A percentile compares a stretch with the other conserved stretches of the same genome.
Conservation (phyloP, 352 stramenopile genomes). For the Phytophthora podocarpi region DNA sequence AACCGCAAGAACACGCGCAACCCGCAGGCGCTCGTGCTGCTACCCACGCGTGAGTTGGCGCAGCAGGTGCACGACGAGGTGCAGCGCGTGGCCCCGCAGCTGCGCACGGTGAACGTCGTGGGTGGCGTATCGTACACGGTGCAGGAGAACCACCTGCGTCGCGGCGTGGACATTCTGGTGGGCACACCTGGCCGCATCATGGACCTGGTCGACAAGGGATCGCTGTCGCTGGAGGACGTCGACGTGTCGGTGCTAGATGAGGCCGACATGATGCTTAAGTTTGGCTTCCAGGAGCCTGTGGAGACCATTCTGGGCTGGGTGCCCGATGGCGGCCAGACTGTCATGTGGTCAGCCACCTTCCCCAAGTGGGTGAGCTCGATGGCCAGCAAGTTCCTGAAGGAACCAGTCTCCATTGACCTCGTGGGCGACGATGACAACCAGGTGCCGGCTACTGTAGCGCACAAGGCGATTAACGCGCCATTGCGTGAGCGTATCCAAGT, state of each 20-base stretch:
- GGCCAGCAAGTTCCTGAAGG: conserved; percentile 91
- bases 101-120: conserved; percentile 92
- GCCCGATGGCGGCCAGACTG: conserved; percentile 81
- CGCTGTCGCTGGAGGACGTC: conserved; percentile 90
- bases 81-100: conserved; percentile 84
- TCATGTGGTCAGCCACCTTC: conserved; percentile 98
- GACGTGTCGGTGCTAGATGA: conserved; percentile 95
- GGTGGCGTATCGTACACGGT: conserved; percentile 93
- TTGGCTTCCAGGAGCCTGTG: conserved; percentile 98
- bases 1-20: conserved; percentile 45
- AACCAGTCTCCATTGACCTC: conserved; percentile 94
- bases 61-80: conserved; percentile 96
- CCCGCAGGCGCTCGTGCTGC: conserved; percentile 94
- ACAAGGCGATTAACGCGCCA: conserved; percentile 93
- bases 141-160: conserved; percentile 91
- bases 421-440: conserved; percentile 90
- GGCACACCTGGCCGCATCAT: conserved; percentile 97
- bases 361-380: conserved; percentile 96
- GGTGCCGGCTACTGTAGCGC: conserved; percentile 85
- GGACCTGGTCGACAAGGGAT: conserved; percentile 95
- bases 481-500: conserved; percentile 65
- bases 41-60: conserved; percentile 97
- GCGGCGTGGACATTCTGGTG: conserved; percentile 94
- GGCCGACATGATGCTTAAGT: conserved; percentile 99
- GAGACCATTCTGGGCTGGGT: conserved; percentile 93